Evolutionary conservation across 495 filamentous ascomycete genomes (phyloP).

Genomic region (Bacidia rubella): DNA sequence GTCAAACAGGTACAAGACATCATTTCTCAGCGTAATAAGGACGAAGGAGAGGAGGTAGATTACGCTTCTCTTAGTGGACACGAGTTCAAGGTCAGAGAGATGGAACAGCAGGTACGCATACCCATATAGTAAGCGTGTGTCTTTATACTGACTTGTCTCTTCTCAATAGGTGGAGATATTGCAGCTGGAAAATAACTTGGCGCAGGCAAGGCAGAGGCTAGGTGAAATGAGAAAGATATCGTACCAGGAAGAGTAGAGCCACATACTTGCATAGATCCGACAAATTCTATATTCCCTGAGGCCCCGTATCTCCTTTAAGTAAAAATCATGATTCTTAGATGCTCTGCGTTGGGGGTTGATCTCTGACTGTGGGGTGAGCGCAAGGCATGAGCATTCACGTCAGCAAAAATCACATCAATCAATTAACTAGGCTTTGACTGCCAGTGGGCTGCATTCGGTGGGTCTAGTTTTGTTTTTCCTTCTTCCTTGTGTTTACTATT

Average conservation of each 20-base stretch:
- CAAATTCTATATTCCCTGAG: neutral
- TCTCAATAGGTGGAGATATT: slow-evolving; percentile 76
- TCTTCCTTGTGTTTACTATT: too few relatives aligned
- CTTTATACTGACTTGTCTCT: slow-evolving; percentile 12
- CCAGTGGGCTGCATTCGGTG: too few relatives aligned
- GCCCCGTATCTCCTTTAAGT: neutral
- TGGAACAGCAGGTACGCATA: slow-evolving; percentile 90
- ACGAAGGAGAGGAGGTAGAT: slow-evolving; percentile 70
- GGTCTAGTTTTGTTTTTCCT: too few relatives aligned
- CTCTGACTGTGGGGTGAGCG: too few relatives aligned
- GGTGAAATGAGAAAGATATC: slow-evolving; percentile 99
- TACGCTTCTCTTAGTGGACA: slow-evolving; percentile 76
- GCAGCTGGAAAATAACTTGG: slow-evolving; percentile 79
- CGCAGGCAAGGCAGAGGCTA: slow-evolving; percentile 66
- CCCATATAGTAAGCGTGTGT: neutral
- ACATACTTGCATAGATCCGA: neutral
- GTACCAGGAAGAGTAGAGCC: slow-evolving; percentile 65
- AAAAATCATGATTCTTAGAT: too few relatives aligned
- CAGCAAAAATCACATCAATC: too few relatives aligned
- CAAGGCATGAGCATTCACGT: too few relatives aligned
- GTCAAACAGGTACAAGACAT: slow-evolving; percentile 91
- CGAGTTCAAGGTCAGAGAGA: slow-evolving; percentile 96
- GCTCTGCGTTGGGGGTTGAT: too few relatives aligned
- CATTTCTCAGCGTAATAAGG: slow-evolving; percentile 70
- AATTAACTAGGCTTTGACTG: too few relatives aligned